These are phyloP conservation scores for Globisporangium uncinulatum DNA, from an alignment of 352 stramenopile genomes.

Conservation along the genomic window DNA sequence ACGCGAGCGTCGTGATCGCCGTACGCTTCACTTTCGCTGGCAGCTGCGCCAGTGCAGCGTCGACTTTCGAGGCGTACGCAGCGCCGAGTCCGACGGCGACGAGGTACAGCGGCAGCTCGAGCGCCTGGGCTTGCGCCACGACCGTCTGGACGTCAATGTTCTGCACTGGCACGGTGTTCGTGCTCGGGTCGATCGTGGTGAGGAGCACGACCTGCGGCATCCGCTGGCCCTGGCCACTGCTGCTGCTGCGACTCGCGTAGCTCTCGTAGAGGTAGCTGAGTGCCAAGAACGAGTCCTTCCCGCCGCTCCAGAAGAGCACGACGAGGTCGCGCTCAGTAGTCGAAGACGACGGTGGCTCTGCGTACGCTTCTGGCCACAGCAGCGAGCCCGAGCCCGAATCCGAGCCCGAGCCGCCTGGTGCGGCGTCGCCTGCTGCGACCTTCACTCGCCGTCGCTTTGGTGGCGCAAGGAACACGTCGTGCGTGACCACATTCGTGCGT, in stretches of 20 bases:
- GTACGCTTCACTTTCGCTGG: constrained; percentile 14
- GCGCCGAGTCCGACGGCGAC: constrained; percentile 45
- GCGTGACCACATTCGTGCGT: constrained; percentile 33
- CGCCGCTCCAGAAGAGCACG: constrained; percentile 85
- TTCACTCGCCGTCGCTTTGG: constrained; percentile 10
- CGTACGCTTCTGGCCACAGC: constrained; percentile 22
- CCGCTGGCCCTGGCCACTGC: too few relatives aligned
- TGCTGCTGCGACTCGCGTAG: constrained; percentile 21
- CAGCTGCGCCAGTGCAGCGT: constrained; percentile 24
- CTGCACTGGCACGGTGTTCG: constrained; percentile 77
- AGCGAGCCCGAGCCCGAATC: constrained; percentile 19
- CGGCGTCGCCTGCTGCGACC: too few relatives aligned
- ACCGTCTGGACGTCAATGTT: constrained; percentile 71
- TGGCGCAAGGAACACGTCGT: constrained; percentile 28
- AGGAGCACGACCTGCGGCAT: constrained; percentile 70
- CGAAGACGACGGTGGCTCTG: neutral
- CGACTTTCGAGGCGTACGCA: constrained; percentile 25
- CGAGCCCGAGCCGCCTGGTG: too few relatives aligned
- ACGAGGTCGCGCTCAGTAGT: constrained; percentile 40
- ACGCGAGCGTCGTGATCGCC: constrained; percentile 50
- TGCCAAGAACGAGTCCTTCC: constrained; percentile 88
- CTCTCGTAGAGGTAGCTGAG: constrained; percentile 35
- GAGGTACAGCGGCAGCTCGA: constrained; percentile 74
- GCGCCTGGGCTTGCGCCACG: constrained; percentile 59
- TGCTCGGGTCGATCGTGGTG: constrained; percentile 79